Evolutionary conservation across 176 grass and related monocot species (phyloP), one percentile per base, ranked within the genome.

Genomic region (Puccinellia tenuiflora): DNA sequence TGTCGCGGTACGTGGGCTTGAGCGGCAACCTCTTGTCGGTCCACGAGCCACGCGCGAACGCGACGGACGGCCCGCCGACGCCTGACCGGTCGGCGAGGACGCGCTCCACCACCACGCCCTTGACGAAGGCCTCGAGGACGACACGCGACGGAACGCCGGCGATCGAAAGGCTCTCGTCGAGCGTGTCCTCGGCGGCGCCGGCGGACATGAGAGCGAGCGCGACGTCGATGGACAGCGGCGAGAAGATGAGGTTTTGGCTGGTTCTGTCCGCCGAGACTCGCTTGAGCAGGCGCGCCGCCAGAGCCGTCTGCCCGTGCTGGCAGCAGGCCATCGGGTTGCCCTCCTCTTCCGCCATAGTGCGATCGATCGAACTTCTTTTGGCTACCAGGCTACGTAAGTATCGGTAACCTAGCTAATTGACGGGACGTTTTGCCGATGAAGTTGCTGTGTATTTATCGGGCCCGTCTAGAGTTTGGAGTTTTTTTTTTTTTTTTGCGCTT

Each of bases 171-270:
- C 39, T 68, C 65, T 68, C 65, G 20, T 68, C 65, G 9, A 68
- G 65, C 20, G 65, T 68, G 65, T 38, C 65, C 10, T 21, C 65
- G 20, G 33, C 35, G 65, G 65, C 65, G 65, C 65, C 65, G 9
- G 65, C 34, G 1, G 35, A 68, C 65, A 68, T 40, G n/a, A 40
- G 54, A n/a, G 75, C 75, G 14, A 78, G 34, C 6, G 75, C 75
- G 14, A 77, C 75, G 54, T 78, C 54, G 22, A 78, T 78, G 14
- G 75, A 78, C 21, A 78, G 35, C 53, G 75, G 75, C 35, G 54
- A 78, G 54, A 78, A 78, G 53, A 78, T 40, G 34, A 78, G 75
- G 54, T 78, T 78, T 8, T 1, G 4, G 35, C 1, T 7, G 6
- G 6, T 18, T 16, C 34, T 10, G 11, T 3, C 75, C 35, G 35